Conservation (phyloP, 768 basidiomycete genomes). For the Mycena capillaripes region DNA sequence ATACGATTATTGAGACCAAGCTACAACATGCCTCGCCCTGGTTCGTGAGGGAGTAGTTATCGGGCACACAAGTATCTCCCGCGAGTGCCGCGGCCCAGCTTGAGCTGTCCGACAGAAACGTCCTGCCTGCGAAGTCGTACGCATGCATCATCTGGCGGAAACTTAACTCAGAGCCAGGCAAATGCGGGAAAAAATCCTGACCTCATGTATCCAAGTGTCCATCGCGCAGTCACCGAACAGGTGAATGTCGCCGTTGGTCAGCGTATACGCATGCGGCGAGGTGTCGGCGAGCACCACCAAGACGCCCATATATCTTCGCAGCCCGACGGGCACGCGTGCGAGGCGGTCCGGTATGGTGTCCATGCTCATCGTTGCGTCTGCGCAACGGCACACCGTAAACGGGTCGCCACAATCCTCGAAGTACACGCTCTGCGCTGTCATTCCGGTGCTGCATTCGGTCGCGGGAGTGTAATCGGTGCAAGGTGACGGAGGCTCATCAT, state of each 20-base stretch:
- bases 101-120: constrained; percentile 32
- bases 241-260: constrained; percentile 49
- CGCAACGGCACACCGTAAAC: constrained; percentile 47
- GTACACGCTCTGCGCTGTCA: constrained; percentile 42
- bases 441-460: constrained; percentile 9
- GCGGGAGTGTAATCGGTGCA: too few species aligned
- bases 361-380: constrained; percentile 43
- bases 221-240: constrained; percentile 44
- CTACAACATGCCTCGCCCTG: constrained; percentile 34
- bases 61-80: constrained; percentile 47
- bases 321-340: constrained; percentile 47
- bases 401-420: constrained; percentile 46
- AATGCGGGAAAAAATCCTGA: too few species aligned
- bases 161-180: not conserved
- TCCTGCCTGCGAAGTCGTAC: constrained; percentile 46
- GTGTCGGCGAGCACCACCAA: constrained; percentile 33
- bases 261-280: constrained; percentile 43
- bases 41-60: constrained; percentile 44
- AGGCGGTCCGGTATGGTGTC: constrained; percentile 43
- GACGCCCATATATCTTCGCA: constrained; percentile 45
- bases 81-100: constrained; percentile 41
- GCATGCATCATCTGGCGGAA: constrained; percentile 44
- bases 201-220: constrained; percentile 51
- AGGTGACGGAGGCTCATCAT: not conserved
- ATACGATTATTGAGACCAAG: not conserved